Conservation (phyloP, 2,329 filamentous ascomycete species). For the Calonectria leucothoes region DNA sequence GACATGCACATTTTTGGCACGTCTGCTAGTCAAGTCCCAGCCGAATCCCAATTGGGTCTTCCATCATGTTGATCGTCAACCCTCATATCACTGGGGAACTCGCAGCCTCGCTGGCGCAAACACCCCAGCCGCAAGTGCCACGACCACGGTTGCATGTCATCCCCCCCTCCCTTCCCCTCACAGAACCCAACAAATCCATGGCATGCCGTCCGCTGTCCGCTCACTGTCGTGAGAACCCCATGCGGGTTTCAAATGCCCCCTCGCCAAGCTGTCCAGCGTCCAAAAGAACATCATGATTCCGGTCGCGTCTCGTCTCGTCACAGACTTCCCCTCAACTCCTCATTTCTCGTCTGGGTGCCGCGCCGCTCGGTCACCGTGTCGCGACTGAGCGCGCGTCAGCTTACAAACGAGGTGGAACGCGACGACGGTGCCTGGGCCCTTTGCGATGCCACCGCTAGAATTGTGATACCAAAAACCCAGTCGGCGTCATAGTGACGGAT, state of each 20-base stretch:
- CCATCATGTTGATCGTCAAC: constrained; percentile 17
- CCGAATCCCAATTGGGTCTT: constrained; percentile 12
- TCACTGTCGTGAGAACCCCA: constrained; percentile 8
- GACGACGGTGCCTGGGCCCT: constrained; percentile 42
- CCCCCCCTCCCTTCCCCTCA: constrained; percentile 8
- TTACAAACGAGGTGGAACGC: constrained; percentile 22
- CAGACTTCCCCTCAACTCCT: neutral
- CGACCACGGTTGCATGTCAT: constrained; percentile 7
- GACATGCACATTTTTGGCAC: constrained; percentile 10
- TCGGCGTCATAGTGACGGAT: constrained; percentile 42
- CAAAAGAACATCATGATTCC: constrained; percentile 1
- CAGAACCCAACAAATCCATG: neutral
- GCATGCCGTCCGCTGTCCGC: neutral
- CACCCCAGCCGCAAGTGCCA: neutral
- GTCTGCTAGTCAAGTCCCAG: constrained; percentile 8
- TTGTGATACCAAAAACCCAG: constrained; percentile 43
- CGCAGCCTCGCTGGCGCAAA: constrained; percentile 18
- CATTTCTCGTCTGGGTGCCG: neutral
- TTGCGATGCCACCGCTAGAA: constrained; percentile 38
- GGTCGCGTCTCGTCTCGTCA: neutral
- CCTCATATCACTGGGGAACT: constrained; percentile 8
- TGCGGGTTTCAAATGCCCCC: constrained; percentile 5
- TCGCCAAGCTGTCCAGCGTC: neutral
- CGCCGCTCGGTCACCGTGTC: constrained; percentile 8
- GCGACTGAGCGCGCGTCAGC: constrained; percentile 18